These are phyloP conservation scores for Ophiostoma angusticollis DNA, from an alignment of 2,329 filamentous ascomycete genomes.

Conservation along the genomic window DNA sequence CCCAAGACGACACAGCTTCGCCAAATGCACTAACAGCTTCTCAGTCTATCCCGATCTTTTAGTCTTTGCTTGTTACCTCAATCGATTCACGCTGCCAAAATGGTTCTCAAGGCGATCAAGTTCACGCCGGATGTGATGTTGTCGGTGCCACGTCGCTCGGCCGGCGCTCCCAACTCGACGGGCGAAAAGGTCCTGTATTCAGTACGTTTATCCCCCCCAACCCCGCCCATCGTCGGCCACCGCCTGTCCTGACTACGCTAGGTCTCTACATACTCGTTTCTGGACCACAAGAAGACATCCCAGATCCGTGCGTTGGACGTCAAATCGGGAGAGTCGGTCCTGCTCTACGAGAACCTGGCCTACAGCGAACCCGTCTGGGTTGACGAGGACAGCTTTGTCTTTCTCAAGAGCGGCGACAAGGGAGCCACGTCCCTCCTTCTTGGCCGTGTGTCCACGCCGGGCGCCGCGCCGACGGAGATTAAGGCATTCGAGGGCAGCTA, in stretches of 20 bases:
- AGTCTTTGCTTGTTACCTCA: no score
- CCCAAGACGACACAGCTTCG: no score
- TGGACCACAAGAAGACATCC: conserved; percentile 52
- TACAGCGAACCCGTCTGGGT: conserved; percentile 69
- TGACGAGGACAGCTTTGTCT: conserved; percentile 44
- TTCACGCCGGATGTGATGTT: conserved; percentile 70
- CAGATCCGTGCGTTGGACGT: conserved; percentile 62
- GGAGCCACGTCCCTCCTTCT: conserved; percentile 35
- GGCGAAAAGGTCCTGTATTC: conserved; percentile 55
- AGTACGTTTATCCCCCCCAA: conserved; percentile 22
- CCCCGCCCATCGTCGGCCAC: not conserved
- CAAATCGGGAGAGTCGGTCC: conserved; percentile 47
- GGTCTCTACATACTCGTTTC: conserved; percentile 68
- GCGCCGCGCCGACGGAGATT: conserved; percentile 31
- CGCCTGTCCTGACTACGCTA: conserved; percentile 18
- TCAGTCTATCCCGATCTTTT: no score
- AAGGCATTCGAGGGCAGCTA: conserved; percentile 37
- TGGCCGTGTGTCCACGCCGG: conserved; percentile 23
- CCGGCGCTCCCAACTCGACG: conserved; percentile 54
- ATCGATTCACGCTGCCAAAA: conserved; percentile 29
- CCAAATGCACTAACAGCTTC: no score
- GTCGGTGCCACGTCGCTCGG: conserved; percentile 59
- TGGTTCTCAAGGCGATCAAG: conserved; percentile 58
- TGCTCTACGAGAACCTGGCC: conserved; percentile 51
- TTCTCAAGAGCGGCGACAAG: conserved; percentile 38